phyloP scores from a whole-genome alignment of 371 early-diverging fungal species.

The Circinella umbellata region DNA sequence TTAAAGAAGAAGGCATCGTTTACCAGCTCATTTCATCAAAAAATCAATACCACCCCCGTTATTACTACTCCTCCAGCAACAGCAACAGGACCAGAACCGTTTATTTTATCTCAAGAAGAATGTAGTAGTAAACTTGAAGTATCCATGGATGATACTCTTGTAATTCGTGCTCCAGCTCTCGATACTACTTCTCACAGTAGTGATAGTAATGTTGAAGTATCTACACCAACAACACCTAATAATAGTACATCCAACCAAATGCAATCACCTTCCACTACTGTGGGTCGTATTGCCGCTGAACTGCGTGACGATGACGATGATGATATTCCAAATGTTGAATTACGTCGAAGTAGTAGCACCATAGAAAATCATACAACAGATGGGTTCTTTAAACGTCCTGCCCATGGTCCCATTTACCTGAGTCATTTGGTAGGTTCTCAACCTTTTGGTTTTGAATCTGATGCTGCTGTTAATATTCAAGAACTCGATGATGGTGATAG shows the following conservation, averaged over 20 bases:
- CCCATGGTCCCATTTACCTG: slow-evolving; percentile 27
- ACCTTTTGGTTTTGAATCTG: slow-evolving; percentile 13
- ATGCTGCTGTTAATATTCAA: slow-evolving; percentile 16
- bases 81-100: neutral
- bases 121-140: slow-evolving; percentile 2
- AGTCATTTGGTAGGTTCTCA: slow-evolving; percentile 23
- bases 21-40: neutral
- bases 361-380: slow-evolving; percentile 6
- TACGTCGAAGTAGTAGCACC: slow-evolving; percentile 3
- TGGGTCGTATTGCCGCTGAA: slow-evolving; percentile 48
- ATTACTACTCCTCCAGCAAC: neutral
- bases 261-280: slow-evolving; percentile 18
- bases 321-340: neutral
- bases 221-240: slow-evolving; percentile 1
- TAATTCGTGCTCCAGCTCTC: neutral
- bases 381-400: slow-evolving; percentile 6
- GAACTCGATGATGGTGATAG: slow-evolving; percentile 19
- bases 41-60: neutral
- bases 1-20: neutral
- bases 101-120: neutral
- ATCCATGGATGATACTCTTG: no score
- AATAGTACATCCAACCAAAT: neutral
- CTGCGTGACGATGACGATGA: slow-evolving; percentile 29
- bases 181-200: neutral
- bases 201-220: neutral